phyloP scores from a whole-genome alignment of 768 basidiomycete genomes.

The Russula earlei region DNA sequence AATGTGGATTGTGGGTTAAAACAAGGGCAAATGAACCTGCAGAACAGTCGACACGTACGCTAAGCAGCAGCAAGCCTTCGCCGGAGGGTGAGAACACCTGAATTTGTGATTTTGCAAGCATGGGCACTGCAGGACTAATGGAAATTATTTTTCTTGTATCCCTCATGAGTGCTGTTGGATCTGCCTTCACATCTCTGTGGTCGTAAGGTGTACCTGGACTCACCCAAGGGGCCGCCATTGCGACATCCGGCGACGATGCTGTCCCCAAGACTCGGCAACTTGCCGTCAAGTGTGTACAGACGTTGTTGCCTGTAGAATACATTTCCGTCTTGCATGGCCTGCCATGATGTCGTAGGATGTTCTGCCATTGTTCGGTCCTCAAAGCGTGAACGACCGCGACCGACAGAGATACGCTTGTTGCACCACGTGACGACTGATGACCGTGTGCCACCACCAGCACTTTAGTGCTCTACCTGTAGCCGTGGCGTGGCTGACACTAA shows the following conservation, averaged over 20 bases:
- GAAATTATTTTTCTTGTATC: conserved; percentile 75
- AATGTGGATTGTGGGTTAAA: conserved; percentile 14
- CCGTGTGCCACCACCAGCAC: too few relatives aligned
- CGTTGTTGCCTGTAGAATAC: conserved; percentile 85
- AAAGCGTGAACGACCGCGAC: too few relatives aligned
- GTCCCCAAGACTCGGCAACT: conserved; percentile 68
- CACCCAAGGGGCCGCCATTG: conserved; percentile 86
- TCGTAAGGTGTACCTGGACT: conserved; percentile 16
- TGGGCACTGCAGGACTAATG: conserved; percentile 46
- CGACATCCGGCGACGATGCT: conserved; percentile 74
- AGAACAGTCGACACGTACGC: conserved; percentile 44
- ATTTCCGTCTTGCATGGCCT: conserved; percentile 78
- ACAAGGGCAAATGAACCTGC: not conserved
- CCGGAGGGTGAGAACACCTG: conserved; percentile 85
- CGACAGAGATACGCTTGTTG: too few relatives aligned
- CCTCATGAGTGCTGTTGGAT: conserved; percentile 66
- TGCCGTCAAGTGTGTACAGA: conserved; percentile 74
- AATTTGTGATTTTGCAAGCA: conserved; percentile 69
- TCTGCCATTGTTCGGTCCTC: conserved; percentile 34
- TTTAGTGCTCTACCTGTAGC: too few relatives aligned
- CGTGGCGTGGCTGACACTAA: too few relatives aligned
- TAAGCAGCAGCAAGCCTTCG: conserved; percentile 54
- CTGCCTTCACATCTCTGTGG: not conserved
- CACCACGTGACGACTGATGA: not conserved
- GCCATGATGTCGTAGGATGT: conserved; percentile 80